Conservation (phyloP, 1,284 basidiomycete genomes). For the Leccinum solheimii region DNA sequence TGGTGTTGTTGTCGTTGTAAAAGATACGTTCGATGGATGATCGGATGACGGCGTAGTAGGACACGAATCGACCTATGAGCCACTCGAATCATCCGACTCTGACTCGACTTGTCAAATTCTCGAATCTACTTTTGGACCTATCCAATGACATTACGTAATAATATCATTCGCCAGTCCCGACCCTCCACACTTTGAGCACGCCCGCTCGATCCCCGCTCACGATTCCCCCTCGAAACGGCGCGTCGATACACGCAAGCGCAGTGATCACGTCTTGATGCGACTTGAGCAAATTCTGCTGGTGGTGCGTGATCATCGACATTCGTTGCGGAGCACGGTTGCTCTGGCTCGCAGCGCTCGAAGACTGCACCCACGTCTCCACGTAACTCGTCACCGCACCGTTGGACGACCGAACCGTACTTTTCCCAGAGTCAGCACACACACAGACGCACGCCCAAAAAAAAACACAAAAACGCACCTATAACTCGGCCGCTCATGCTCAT, state of each 20-base stretch:
- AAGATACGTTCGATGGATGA: slow-evolving; percentile 1
- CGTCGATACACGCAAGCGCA: slow-evolving; percentile 77
- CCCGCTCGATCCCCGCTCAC: slow-evolving; percentile 84
- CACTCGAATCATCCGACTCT: slow-evolving; percentile 10
- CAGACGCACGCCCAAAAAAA: neutral
- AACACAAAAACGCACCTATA: slow-evolving; percentile 56
- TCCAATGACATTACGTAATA: neutral
- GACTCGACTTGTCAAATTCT: slow-evolving; percentile 13
- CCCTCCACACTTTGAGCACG: slow-evolving; percentile 80
- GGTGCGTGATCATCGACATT: slow-evolving; percentile 74
- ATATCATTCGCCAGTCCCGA: slow-evolving; percentile 50
- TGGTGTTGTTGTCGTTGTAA: neutral
- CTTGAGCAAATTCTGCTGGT: slow-evolving; percentile 75
- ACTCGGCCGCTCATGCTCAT: slow-evolving; percentile 63
- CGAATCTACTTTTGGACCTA: slow-evolving; percentile 30
- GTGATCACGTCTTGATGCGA: slow-evolving; percentile 85
- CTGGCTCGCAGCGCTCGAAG: slow-evolving; percentile 44
- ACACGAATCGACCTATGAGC: slow-evolving; percentile 24
- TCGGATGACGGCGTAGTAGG: slow-evolving; percentile 7
- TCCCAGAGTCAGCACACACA: neutral
- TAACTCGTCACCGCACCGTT: slow-evolving; percentile 49
- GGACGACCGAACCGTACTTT: slow-evolving; percentile 35
- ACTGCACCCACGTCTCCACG: slow-evolving; percentile 65
- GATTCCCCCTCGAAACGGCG: slow-evolving; percentile 84
- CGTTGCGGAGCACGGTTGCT: slow-evolving; percentile 70